Conservation (phyloP, 2,329 filamentous ascomycete genomes). For the Bipolaris victoriae region DNA sequence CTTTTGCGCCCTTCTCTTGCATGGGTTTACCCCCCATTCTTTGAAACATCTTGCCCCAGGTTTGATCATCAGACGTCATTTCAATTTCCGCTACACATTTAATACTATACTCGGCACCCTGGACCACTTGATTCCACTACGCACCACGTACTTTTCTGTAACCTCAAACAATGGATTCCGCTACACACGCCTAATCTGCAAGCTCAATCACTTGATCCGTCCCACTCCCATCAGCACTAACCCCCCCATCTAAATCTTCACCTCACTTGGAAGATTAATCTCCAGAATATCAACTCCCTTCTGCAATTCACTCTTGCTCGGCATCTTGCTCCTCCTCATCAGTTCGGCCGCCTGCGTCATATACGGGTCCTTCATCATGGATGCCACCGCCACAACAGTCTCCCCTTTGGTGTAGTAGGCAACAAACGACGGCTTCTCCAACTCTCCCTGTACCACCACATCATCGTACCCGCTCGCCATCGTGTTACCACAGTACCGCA, state of each 20-base stretch:
- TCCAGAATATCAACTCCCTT: slow-evolving; percentile 61
- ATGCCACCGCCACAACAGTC: slow-evolving; percentile 85
- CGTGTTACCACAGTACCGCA: slow-evolving; percentile 93
- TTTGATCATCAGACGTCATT: background rate
- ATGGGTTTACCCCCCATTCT: background rate
- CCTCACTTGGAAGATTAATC: slow-evolving; percentile 53
- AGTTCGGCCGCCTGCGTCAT: slow-evolving; percentile 74
- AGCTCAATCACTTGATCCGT: too few relatives aligned
- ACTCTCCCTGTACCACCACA: slow-evolving; percentile 77
- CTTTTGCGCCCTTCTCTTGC: background rate
- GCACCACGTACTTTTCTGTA: background rate
- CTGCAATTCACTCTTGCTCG: slow-evolving; percentile 76
- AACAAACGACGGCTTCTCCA: slow-evolving; percentile 74
- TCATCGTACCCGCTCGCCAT: slow-evolving; percentile 78
- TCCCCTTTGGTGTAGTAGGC: slow-evolving; percentile 90
- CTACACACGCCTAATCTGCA: background rate
- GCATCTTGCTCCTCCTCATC: slow-evolving; percentile 84
- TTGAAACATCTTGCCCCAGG: background rate
- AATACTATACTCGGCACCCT: too few relatives aligned
- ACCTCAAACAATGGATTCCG: background rate
- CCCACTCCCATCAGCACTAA: background rate
- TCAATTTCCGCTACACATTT: too few relatives aligned
- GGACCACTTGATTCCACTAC: too few relatives aligned
- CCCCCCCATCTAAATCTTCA: slow-evolving; percentile 48
- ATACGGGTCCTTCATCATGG: slow-evolving; percentile 87